These are phyloP conservation scores for Alternaria alternata DNA, from an alignment of 2,329 filamentous ascomycete species.

Conservation along the genomic window DNA sequence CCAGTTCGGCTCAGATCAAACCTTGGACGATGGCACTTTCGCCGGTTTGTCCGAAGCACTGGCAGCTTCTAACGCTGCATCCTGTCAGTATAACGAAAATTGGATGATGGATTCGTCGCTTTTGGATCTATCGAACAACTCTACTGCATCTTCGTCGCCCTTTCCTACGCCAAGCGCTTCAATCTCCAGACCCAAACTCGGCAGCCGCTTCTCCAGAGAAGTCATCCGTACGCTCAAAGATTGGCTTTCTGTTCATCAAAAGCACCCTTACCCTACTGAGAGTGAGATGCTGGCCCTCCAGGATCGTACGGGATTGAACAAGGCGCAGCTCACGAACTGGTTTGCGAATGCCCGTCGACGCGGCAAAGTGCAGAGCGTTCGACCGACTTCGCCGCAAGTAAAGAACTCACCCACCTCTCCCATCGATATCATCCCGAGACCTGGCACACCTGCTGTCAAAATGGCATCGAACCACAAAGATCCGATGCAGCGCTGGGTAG, in stretches of 20 bases:
- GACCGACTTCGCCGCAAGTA: slow-evolving; percentile 17
- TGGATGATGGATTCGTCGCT: slow-evolving; percentile 11
- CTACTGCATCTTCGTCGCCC: slow-evolving; percentile 23
- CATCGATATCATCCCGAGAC: slow-evolving; percentile 34
- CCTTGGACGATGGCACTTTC: slow-evolving; percentile 12
- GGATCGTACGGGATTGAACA: slow-evolving; percentile 33
- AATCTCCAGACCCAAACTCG: slow-evolving; percentile 23
- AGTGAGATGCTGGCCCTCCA: slow-evolving; percentile 30
- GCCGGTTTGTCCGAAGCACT: slow-evolving; percentile 13
- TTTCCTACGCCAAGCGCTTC: slow-evolving; percentile 14
- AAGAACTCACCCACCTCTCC: slow-evolving; percentile 14
- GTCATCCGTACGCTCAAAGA: slow-evolving; percentile 35
- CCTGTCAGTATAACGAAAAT: slow-evolving; percentile 4
- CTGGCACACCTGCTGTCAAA: slow-evolving; percentile 31
- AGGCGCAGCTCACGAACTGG: slow-evolving; percentile 38
- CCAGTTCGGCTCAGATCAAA: not conserved
- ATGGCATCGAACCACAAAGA: slow-evolving; percentile 18
- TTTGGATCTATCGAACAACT: slow-evolving; percentile 18
- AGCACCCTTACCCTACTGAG: slow-evolving; percentile 34
- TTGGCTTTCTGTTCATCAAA: slow-evolving; percentile 34
- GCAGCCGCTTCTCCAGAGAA: slow-evolving; percentile 35
- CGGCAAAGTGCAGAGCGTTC: slow-evolving; percentile 26
- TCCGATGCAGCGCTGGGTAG: slow-evolving; percentile 40
- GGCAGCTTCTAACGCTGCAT: not conserved
- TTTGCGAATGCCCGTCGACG: slow-evolving; percentile 40